Evolutionary conservation across 495 filamentous ascomycete genomes (phyloP).

Genomic region (Bombardia bombarda): DNA sequence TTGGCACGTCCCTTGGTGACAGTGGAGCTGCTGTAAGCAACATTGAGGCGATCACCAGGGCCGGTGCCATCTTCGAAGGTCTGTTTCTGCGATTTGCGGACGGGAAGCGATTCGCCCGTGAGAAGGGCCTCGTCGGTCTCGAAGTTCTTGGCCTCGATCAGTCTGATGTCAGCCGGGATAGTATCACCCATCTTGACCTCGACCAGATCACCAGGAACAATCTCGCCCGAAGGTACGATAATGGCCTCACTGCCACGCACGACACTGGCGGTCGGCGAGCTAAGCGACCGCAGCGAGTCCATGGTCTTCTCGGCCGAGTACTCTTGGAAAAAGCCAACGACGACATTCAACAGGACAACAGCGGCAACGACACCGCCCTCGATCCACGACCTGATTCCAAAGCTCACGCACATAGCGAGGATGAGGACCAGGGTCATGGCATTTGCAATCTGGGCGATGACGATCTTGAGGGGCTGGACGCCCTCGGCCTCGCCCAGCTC

Average conservation of each 20-base stretch:
- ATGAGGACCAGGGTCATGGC: conserved; percentile 55
- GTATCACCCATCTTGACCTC: conserved; percentile 74
- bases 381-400: conserved; percentile 71
- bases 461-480: conserved; percentile 42
- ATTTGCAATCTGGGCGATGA: conserved; percentile 48
- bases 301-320: conserved; percentile 86
- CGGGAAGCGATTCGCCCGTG: conserved; percentile 62
- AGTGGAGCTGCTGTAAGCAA: conserved; percentile 59
- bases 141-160: conserved; percentile 76
- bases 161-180: conserved; percentile 59
- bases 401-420: conserved; percentile 76
- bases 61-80: conserved; percentile 35
- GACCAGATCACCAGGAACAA: conserved; percentile 68
- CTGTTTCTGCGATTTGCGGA: conserved; percentile 25
- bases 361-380: conserved; percentile 77
- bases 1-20: conserved; percentile 60
- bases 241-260: conserved; percentile 61
- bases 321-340: conserved; percentile 73
- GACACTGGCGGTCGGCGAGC: conserved; percentile 69
- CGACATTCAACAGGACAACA: conserved; percentile 73
- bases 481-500: conserved; percentile 42
- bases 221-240: conserved; percentile 75
- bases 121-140: conserved; percentile 33
- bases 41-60: conserved; percentile 58
- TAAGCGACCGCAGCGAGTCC: conserved; percentile 67